Evolutionary conservation across 2,329 filamentous ascomycete genomes (phyloP), one percentile per base, ranked within the genome.

Genomic region (Colletotrichum incanum): DNA sequence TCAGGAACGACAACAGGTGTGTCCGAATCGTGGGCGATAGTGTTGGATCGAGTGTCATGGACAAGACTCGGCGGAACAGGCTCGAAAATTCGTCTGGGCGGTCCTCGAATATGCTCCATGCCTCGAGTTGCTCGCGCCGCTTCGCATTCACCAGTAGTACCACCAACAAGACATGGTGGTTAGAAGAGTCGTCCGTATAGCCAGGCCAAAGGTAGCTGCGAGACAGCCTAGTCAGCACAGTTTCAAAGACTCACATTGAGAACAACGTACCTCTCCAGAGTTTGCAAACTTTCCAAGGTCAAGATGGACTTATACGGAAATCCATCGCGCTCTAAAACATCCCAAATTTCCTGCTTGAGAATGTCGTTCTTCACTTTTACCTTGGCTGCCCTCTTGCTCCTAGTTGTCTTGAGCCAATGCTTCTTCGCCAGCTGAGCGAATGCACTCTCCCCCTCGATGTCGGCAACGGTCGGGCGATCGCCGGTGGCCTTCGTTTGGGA

Each of bases 141-240:
- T 98, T 98, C 71, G 95, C 92, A 81, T 96, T 97, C 74, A 93
- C 89, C 77, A 99, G 92, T 74, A 98, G 83, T 20, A 93, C 93
- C 78, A 98, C 91, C 74, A 99, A 87, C 43, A 98, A 86, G 65
- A 98, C 93, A 81, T 99, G 96, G 78, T 95, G 92, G 81, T 99
- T 97, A 41, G 96, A 97, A 5, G 94, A 91, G 77, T 96, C 92
- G 75, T 97, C 94, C 16, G 89, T 91, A 80, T 97, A 99, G 63
- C 93, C 94, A 56, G 96, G 96, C 96, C 96, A 99, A 37, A 99
- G 88, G 80, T 97, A 98, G 79, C 94, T 94, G 73, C 73, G 52
- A 63, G 11, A 43, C 18, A 14, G 37, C 3, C 49, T 26, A 41
- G 74, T 83, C 70, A 82, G 80, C 67, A 65, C 31, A 55, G n/a